Conservation (phyloP, 169 alveolate species). For the Plasmodium cynomolgi region DNA sequence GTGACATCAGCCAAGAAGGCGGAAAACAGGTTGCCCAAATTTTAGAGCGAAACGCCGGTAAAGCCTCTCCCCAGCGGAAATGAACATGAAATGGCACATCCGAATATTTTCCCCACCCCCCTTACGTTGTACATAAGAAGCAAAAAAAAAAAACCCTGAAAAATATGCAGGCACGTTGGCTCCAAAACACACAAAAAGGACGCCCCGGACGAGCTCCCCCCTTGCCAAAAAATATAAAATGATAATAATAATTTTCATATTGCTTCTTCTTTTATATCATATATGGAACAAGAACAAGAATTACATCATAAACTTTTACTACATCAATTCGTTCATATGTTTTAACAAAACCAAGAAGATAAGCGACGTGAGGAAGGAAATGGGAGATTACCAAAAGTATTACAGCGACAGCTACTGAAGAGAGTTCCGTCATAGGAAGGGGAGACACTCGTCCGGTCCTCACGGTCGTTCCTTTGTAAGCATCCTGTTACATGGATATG, state of each 20-base stretch:
- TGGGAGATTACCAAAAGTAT: constrained; percentile 41
- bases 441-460: neutral
- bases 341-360: constrained; percentile 44
- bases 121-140: neutral
- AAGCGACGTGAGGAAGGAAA: constrained; percentile 60
- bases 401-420: constrained; percentile 44
- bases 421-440: neutral
- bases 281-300: constrained; percentile 74
- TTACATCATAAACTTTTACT: constrained; percentile 66
- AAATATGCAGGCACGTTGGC: neutral
- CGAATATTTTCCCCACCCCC: neutral
- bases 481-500: neutral
- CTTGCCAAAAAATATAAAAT: constrained; percentile 17
- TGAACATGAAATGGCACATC: neutral
- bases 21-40: neutral
- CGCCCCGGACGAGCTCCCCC: neutral
- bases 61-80: neutral
- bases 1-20: neutral
- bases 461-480: neutral
- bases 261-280: constrained; percentile 70
- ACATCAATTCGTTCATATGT: constrained; percentile 61
- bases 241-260: constrained; percentile 59
- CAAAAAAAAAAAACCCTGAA: neutral
- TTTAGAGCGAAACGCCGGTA: neutral
- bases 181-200: neutral